Evolutionary conservation across 2,329 filamentous ascomycete genomes (phyloP).

Genomic region (Cladobotryum protrusum): DNA sequence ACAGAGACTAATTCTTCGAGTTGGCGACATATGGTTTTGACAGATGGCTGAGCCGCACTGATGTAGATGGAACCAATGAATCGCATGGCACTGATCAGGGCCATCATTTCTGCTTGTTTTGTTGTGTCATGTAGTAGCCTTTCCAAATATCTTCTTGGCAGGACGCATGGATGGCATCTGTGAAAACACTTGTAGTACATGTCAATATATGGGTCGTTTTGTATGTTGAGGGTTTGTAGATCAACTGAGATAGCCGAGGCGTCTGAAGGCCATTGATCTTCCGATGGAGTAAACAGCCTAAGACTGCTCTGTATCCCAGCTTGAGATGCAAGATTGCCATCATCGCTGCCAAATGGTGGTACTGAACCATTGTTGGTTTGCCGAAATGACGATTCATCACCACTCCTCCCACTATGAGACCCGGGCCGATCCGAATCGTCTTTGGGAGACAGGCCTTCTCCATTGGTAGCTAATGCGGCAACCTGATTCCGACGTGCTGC

Average conservation of each 20-base stretch:
- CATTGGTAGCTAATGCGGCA: slow-evolving; percentile 6
- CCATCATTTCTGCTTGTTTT: slow-evolving; percentile 10
- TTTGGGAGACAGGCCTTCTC: not conserved
- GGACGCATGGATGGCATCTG: slow-evolving; percentile 25
- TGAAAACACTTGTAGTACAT: slow-evolving; percentile 32
- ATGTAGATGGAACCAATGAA: slow-evolving; percentile 31
- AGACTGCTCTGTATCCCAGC: not conserved
- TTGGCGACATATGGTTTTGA: not conserved
- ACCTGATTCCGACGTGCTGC: slow-evolving; percentile 23
- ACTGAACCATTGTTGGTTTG: too few species aligned
- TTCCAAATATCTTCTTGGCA: slow-evolving; percentile 17
- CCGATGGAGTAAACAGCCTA: slow-evolving; percentile 7
- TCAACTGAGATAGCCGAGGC: not conserved
- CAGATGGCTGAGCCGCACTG: slow-evolving; percentile 8
- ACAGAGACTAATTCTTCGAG: slow-evolving; percentile 9
- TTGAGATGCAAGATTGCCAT: too few species aligned
- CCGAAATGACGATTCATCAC: not conserved
- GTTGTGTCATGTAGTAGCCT: slow-evolving; percentile 6
- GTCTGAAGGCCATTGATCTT: slow-evolving; percentile 1
- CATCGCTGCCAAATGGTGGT: too few species aligned
- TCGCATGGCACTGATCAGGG: slow-evolving; percentile 23
- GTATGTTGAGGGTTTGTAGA: slow-evolving; percentile 4
- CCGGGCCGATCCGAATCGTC: not conserved
- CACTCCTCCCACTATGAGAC: not conserved
- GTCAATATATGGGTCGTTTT: slow-evolving; percentile 21